Conservation (phyloP, 1,284 basidiomycete genomes). For the Fomitopsis pinicola region DNA sequence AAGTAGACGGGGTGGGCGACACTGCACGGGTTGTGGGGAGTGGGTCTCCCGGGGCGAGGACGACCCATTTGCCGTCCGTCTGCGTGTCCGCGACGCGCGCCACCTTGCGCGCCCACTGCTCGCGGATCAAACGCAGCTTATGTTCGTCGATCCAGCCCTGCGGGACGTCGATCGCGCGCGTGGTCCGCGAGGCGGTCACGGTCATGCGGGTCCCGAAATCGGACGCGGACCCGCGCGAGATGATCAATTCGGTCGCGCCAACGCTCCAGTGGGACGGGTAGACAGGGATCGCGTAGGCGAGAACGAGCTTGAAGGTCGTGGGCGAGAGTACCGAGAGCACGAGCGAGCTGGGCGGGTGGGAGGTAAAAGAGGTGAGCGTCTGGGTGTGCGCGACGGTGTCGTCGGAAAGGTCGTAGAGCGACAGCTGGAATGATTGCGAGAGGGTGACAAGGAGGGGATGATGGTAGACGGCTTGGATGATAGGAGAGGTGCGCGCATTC, state of each 20-base stretch:
- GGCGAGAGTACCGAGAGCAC: constrained; percentile 58
- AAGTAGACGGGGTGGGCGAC: constrained; percentile 4
- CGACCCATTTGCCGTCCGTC: constrained; percentile 81
- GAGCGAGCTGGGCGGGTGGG: constrained; percentile 68
- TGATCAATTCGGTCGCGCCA: constrained; percentile 71
- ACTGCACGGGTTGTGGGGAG: constrained; percentile 4
- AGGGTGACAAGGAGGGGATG: constrained; percentile 72
- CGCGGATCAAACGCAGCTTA: constrained; percentile 56
- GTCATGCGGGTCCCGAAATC: constrained; percentile 9
- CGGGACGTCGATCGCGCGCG: constrained; percentile 65
- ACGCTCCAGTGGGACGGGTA: constrained; percentile 78
- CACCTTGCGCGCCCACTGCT: constrained; percentile 75
- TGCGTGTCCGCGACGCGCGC: constrained; percentile 60
- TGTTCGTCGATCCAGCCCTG: constrained; percentile 66
- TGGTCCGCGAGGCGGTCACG: constrained; percentile 48
- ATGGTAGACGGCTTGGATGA: constrained; percentile 67
- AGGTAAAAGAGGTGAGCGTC: constrained; percentile 68
- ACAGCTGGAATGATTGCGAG: constrained; percentile 60
- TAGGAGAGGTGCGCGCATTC: constrained; percentile 36
- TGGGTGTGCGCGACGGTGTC: constrained; percentile 49
- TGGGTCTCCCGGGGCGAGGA: constrained; percentile 54
- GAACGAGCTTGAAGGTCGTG: constrained; percentile 61
- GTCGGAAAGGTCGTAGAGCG: constrained; percentile 60
- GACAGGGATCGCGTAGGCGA: constrained; percentile 72
- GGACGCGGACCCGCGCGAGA: constrained; percentile 32